Evolutionary conservation across 2,329 filamentous ascomycete genomes (phyloP).

Genomic region (Phoma sp.): DNA sequence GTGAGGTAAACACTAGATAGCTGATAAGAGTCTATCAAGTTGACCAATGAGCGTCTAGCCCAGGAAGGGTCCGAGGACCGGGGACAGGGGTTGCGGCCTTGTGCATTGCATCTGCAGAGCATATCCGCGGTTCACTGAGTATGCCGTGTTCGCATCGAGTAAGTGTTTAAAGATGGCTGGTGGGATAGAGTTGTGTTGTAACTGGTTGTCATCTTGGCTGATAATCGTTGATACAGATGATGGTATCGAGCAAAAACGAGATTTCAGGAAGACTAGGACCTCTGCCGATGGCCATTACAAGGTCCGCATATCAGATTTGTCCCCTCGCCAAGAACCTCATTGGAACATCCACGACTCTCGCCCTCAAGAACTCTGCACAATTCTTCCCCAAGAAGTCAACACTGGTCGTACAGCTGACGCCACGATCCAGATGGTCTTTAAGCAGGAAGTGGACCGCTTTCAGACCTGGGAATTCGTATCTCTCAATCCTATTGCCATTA

Average conservation of each 20-base stretch:
- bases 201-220: not conserved
- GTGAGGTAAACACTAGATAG: conserved; percentile 34
- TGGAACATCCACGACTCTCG: conserved; percentile 30
- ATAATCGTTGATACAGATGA: not conserved
- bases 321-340: conserved; percentile 33
- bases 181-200: not conserved
- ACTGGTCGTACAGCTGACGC: conserved; percentile 34
- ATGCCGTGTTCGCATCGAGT: conserved; percentile 9
- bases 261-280: no score
- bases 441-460: conserved; percentile 37
- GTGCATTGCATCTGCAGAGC: conserved; percentile 4
- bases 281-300: no score
- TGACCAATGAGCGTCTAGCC: conserved; percentile 21
- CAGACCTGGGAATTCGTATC: conserved; percentile 33
- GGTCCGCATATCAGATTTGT: conserved; percentile 21
- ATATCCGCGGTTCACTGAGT: conserved; percentile 5
- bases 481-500: conserved; percentile 30
- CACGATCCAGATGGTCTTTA: conserved; percentile 36
- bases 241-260: not conserved
- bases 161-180: not conserved
- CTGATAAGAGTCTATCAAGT: conserved; percentile 28
- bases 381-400: conserved; percentile 41
- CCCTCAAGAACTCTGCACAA: conserved; percentile 37
- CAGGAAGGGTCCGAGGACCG: conserved; percentile 15
- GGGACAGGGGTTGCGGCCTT: conserved; percentile 3